A percentile compares a stretch with the other conserved stretches of the same genome.
These are phyloP conservation scores for Penicillium sp. DNA, from an alignment of 2,329 filamentous ascomycete species.

Conservation along the genomic window DNA sequence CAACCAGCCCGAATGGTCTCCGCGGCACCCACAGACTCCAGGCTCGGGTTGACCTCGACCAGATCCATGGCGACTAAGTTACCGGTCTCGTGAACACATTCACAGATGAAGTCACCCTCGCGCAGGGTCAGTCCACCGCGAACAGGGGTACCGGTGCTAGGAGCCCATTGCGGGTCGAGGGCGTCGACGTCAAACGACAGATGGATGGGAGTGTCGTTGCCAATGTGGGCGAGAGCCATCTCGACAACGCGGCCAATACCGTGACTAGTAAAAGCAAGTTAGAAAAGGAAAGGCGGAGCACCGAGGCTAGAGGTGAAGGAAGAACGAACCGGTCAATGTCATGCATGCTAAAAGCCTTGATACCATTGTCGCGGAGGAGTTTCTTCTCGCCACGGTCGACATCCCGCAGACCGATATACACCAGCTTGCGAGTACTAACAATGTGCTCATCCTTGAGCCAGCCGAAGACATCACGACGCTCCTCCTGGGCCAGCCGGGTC, in stretches of 20 bases:
- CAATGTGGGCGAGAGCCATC: conserved; percentile 97
- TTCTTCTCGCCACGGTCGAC: conserved; percentile 94
- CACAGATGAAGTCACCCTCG: conserved; percentile 96
- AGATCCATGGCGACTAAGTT: conserved; percentile 79
- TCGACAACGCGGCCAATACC: conserved; percentile 96
- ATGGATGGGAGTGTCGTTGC: conserved; percentile 92
- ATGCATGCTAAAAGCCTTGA: conserved; percentile 98
- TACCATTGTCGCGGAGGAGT: conserved; percentile 82
- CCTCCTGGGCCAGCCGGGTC: conserved; percentile 79
- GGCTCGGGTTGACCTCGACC: conserved; percentile 78
- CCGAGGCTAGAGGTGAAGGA: neutral
- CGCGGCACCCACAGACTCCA: conserved; percentile 71
- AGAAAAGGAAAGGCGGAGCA: conserved; percentile 3
- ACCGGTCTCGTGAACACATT: conserved; percentile 79
- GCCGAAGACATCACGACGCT: conserved; percentile 79
- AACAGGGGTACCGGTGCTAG: conserved; percentile 93
- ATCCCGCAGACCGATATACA: conserved; percentile 94
- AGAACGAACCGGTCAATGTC: conserved; percentile 80
- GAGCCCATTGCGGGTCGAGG: conserved; percentile 93
- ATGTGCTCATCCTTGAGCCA: conserved; percentile 71
- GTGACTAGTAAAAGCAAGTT: conserved; percentile 59
- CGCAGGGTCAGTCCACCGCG: conserved; percentile 89
- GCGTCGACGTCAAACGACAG: conserved; percentile 97
- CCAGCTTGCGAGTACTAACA: conserved; percentile 78
- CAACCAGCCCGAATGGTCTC: conserved; percentile 92